A percentile compares a stretch with the other conserved stretches of the same genome.
Conservation (phyloP, 192 early-diverging fungal genomes). For the Irineochytrium annulatum region DNA sequence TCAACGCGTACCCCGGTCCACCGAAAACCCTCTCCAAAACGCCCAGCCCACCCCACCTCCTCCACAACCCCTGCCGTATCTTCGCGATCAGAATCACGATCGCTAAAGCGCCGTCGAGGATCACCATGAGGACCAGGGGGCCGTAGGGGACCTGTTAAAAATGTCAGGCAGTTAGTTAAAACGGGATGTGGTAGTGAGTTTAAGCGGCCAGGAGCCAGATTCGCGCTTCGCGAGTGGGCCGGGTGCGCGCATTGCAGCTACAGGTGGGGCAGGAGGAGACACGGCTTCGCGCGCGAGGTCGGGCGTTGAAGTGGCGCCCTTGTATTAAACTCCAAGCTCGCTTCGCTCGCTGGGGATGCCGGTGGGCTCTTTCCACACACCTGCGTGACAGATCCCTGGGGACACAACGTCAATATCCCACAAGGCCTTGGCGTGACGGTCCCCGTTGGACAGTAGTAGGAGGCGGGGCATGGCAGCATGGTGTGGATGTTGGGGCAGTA, state of each 20-base stretch:
- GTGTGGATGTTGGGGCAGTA: constrained; percentile 48
- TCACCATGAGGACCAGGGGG: constrained; percentile 19
- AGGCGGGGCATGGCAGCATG: constrained; percentile 46
- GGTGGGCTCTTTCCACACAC: too few species aligned
- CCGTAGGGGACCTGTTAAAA: constrained; percentile 18
- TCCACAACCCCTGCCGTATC: not conserved
- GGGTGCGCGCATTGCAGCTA: too few species aligned
- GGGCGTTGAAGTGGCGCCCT: too few species aligned
- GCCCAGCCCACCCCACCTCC: not conserved
- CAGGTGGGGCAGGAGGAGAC: too few species aligned
- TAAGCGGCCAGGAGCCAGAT: too few species aligned
- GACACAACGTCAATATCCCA: constrained; percentile 28
- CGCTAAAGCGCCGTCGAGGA: constrained; percentile 16
- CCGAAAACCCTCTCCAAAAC: not conserved
- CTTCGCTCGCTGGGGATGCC: too few species aligned
- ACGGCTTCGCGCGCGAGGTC: too few species aligned
- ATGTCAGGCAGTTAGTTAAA: too few species aligned
- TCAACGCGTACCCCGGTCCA: not conserved
- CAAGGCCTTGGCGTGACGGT: constrained; percentile 30
- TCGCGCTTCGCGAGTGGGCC: too few species aligned
- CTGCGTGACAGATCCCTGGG: constrained; percentile 23
- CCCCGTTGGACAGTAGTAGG: constrained; percentile 50
- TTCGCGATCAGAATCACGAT: constrained; percentile 8
- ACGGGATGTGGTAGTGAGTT: too few species aligned
- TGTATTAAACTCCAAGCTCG: too few species aligned